Base-by-base conservation (phyloP, 1,284 basidiomycete genomes). In the Neonothopanus nambi region DNA sequence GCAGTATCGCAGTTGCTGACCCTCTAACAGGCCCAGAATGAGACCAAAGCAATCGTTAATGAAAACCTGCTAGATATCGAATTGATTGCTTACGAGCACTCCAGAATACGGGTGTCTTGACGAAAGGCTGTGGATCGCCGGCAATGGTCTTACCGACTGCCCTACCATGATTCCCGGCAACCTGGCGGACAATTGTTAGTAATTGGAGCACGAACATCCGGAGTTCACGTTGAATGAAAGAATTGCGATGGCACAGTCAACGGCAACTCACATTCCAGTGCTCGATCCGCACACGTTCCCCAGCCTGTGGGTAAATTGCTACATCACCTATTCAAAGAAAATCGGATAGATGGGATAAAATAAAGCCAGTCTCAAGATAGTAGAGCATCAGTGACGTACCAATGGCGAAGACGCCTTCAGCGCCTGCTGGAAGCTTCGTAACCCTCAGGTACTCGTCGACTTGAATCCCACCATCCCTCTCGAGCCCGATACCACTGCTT, bases 91-190 rank as follows among this genome's bases (percentile, higher is more conserved):
- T 63, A 89, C 87, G 86, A 37, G 85, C 84, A 67, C 86, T 89
- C 94, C 94, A 97, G 73, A 97, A 97, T 48, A 95, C 76, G 0
- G 94, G 92, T 5, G 93, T 76, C 70, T 93, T 94, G 55, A 79
- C 77, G 65, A 87, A 93, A 4, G 81, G 81, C 59, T 84, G 80
- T n/a, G 76, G 70, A 38, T 72, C 72, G 28, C 84, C 83, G 5
- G 85, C 77, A 59, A 95, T 91, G 6, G 81, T 87, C 67, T 85
- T 83, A 0, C 89, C 94, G 18, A 91, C 88, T 7, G 88, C 83
- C 51, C 93, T 84, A 1, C 93, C 95, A 61, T 96, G 90, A 68
- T 93, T 93, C 39, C 86, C 83, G 18, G 90, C 89, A 55, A 92
- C 87, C 82, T 90, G 67, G 54, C 67, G 66, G 8, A 40, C 11